phyloP scores from a whole-genome alignment of 2,329 filamentous ascomycete genomes.

The Talaromyces pinophilus region DNA sequence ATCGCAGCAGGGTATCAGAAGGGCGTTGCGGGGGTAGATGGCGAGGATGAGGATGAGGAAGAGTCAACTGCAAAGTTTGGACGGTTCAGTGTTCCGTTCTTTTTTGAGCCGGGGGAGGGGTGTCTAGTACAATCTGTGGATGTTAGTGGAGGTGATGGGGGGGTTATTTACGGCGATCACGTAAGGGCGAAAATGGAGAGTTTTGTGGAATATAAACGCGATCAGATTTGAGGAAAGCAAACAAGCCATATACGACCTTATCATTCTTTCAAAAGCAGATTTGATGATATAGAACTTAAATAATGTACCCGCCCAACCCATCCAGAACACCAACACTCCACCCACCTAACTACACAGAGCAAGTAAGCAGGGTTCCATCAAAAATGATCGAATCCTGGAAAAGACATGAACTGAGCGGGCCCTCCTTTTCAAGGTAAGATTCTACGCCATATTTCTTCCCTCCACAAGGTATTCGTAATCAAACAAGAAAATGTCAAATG shows the following conservation, averaged over 20 bases:
- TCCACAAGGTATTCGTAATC: constrained; percentile 9
- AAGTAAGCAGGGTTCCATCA: not conserved
- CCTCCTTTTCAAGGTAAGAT: not conserved
- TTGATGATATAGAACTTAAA: too few species aligned
- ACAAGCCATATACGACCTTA: too few species aligned
- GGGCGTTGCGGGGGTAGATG: not conserved
- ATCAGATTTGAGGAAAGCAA: not conserved
- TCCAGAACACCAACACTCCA: not conserved
- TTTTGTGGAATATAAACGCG: constrained; percentile 42
- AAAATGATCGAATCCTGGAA: not conserved
- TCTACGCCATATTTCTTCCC: constrained; percentile 21
- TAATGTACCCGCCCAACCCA: constrained; percentile 6
- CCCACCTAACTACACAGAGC: not conserved
- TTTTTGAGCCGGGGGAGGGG: constrained; percentile 50
- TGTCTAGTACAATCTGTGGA: constrained; percentile 45
- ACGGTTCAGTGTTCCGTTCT: constrained; percentile 50
- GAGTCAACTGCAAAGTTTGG: constrained; percentile 26
- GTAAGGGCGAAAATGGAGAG: constrained; percentile 48
- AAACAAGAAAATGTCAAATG: not conserved
- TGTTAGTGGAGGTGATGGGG: constrained; percentile 30
- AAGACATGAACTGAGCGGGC: not conserved
- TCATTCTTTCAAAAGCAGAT: too few species aligned
- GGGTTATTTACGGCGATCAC: constrained; percentile 46
- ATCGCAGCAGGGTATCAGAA: not conserved
- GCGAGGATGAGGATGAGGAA: not conserved